These are phyloP conservation scores for Acanthamoeba castellanii DNA, from an alignment of 208 protist genomes.

Conservation along the genomic window DNA sequence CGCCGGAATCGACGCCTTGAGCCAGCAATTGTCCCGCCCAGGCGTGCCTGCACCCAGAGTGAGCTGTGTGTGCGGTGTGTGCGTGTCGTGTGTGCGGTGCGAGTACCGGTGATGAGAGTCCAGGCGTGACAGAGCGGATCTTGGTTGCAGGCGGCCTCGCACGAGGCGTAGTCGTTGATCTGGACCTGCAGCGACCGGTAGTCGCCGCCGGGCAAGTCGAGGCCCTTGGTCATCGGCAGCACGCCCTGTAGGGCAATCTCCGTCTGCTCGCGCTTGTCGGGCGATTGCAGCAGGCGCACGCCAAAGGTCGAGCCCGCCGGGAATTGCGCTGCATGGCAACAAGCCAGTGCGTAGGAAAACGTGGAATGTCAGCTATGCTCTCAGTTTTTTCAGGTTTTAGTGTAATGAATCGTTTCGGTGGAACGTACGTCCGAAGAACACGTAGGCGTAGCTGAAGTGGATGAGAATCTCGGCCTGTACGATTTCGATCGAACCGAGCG, in stretches of 20 bases:
- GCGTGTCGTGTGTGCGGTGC: too few relatives aligned
- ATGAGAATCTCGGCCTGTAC: slow-evolving; percentile 25
- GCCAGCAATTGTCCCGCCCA: slow-evolving; percentile 33
- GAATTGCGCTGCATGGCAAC: not conserved
- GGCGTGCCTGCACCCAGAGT: not conserved
- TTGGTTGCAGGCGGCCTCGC: not conserved
- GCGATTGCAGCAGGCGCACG: not conserved
- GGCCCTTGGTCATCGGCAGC: not conserved
- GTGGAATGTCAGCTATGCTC: not conserved
- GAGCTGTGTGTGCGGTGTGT: not conserved
- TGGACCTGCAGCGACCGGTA: slow-evolving; percentile 2
- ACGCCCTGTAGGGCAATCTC: not conserved
- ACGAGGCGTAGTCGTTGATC: not conserved
- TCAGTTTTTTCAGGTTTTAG: too few relatives aligned
- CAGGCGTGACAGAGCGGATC: slow-evolving; percentile 23
- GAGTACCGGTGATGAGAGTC: not conserved
- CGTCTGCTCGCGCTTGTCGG: slow-evolving; percentile 32
- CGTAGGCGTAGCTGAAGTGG: not conserved
- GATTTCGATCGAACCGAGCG: not conserved
- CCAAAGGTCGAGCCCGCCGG: slow-evolving; percentile 10
- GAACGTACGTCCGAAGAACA: not conserved
- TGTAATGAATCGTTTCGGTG: too few relatives aligned
- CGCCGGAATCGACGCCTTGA: not conserved
- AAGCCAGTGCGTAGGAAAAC: not conserved
- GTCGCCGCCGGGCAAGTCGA: slow-evolving; percentile 43